Base-by-base conservation (phyloP, 148 eudicot species). In the Fagopyrum tataricum region DNA sequence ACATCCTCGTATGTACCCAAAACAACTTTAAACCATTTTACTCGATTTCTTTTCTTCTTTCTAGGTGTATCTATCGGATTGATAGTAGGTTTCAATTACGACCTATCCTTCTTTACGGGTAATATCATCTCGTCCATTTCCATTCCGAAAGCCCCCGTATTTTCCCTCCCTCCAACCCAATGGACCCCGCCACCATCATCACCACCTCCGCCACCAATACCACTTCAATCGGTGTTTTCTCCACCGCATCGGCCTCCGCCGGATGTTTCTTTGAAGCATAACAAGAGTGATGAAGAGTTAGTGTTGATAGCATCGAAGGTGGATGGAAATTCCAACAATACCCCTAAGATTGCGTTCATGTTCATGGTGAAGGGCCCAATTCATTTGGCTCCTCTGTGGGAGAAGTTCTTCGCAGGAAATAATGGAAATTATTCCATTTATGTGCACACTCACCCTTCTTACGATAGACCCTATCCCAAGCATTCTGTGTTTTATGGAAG, bases 331-430 rank as follows among this genome's bases (percentile, higher is more conserved):
- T 5, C 47, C 47, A 24, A 67, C 2, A 2, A 15, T 67, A 67
- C 89, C 4, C 67, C 85, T 2, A 92, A 90, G 75, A 79, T 92
- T 55, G 97, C 97, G 0, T 92, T 92, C 79, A 79, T 92, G 89
- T 90, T 90, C 78, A 78, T 92, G 58, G 78, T 84, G n/a, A 84
- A 85, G 79, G 88, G 89, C 17, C 76, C 78, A 3, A 64, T 92
- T 71, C 90, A 89, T 4, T 78, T 92, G 67, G 88, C 85, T 17
- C 96, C 89, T 0, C 73, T 92, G 43, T 92, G 97, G 97, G 91
- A 88, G 71, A 71, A 40, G 74, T 90, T 90, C 55, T 92, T 92
- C 21, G 78, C 58, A 79, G 96, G 98, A 8, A 61, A 85, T 72
- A 70, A 83, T 73, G 90, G 86, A 20, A 70, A 79, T 44, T 92